phyloP scores from a whole-genome alignment of 2,329 filamentous ascomycete genomes.

The Penicillium sp. region DNA sequence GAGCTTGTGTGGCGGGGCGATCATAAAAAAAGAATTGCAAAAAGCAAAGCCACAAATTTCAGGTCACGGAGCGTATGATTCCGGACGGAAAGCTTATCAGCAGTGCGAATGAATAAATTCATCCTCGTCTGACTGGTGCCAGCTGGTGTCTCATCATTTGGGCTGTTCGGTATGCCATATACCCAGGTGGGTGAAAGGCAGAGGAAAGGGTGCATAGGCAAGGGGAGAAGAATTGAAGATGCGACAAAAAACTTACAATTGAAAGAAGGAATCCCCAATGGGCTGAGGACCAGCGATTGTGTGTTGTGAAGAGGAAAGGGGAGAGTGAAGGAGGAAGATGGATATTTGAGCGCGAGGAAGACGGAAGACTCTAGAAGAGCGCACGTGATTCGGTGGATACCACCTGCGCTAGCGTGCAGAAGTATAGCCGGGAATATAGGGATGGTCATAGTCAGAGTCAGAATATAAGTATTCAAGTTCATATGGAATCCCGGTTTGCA shows the following conservation, averaged over 20 bases:
- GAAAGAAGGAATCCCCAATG: slow-evolving; percentile 5
- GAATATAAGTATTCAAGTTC: slow-evolving; percentile 8
- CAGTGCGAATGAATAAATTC: slow-evolving; percentile 59
- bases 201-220: neutral
- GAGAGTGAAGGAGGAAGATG: slow-evolving; percentile 20
- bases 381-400: slow-evolving; percentile 27
- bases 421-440: neutral
- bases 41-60: slow-evolving; percentile 26
- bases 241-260: slow-evolving; percentile 25
- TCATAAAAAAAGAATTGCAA: slow-evolving; percentile 14
- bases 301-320: slow-evolving; percentile 11
- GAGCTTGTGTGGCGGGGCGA: slow-evolving; percentile 7
- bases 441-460: too few species aligned
- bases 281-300: slow-evolving; percentile 11
- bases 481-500: slow-evolving; percentile 20
- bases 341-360: slow-evolving; percentile 26
- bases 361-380: slow-evolving; percentile 47
- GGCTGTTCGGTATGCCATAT: slow-evolving; percentile 14
- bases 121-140: slow-evolving; percentile 70
- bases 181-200: neutral
- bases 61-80: slow-evolving; percentile 46
- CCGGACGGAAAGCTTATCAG: slow-evolving; percentile 63
- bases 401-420: neutral
- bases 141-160: slow-evolving; percentile 64
- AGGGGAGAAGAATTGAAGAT: slow-evolving; percentile 9